A percentile compares a stretch with the other conserved stretches of the same genome.
Conservation (phyloP, 768 basidiomycete species). For the Pleurotus djamor region DNA sequence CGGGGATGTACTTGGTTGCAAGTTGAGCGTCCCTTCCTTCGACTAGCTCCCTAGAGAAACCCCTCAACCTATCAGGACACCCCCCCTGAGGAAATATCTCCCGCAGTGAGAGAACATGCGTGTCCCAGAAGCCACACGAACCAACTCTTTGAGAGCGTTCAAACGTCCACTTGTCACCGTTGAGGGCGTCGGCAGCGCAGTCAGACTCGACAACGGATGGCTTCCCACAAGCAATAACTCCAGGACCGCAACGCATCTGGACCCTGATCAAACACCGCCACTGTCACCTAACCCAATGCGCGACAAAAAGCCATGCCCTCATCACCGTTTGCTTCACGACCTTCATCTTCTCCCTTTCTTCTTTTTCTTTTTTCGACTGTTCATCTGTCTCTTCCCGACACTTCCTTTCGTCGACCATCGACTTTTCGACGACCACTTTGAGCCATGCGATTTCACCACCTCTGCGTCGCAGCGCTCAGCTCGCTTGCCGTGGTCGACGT, state of each 20-base stretch:
- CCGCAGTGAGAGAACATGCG: no score
- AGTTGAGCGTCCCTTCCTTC: no score
- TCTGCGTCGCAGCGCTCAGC: neutral
- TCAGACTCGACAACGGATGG: no score
- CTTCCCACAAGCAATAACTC: no score
- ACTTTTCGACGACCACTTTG: neutral
- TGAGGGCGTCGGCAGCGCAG: no score
- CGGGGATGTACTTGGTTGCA: no score
- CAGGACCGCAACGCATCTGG: neutral
- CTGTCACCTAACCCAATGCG: neutral
- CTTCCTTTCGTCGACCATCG: neutral
- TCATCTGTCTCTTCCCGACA: neutral
- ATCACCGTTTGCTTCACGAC: neutral
- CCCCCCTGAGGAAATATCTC: no score
- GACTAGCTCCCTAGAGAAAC: no score
- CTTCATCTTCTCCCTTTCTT: neutral
- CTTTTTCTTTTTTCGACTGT: neutral
- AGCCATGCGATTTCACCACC: neutral
- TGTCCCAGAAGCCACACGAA: no score
- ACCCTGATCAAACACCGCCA: neutral
- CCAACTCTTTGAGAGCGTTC: no score
- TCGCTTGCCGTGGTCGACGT: neutral
- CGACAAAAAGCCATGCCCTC: neutral
- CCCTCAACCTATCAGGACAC: no score
- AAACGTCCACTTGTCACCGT: no score